Conservation (phyloP, 2,329 filamentous ascomycete species). For the Metarhizium humberi region DNA sequence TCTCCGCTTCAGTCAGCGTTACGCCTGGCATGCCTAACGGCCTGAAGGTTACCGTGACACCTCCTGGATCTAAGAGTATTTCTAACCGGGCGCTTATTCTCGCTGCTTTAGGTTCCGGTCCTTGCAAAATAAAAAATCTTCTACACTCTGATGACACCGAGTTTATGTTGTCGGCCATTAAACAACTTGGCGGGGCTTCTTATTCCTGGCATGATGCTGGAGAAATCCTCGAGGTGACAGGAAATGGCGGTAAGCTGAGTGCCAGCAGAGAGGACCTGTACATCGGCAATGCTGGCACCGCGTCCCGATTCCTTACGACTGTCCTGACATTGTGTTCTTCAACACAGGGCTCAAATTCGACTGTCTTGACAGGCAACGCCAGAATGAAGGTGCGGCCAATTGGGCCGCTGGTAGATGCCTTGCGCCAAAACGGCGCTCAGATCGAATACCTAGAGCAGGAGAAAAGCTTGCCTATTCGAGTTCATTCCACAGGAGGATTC, state of each 20-base stretch:
- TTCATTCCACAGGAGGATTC: conserved; percentile 75
- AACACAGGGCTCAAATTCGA: conserved; percentile 49
- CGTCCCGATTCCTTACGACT: conserved; percentile 88
- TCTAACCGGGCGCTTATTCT: conserved; percentile 94
- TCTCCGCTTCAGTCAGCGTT: conserved; percentile 71
- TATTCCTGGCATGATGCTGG: conserved; percentile 94
- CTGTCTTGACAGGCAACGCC: conserved; percentile 82
- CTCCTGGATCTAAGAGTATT: conserved; percentile 94
- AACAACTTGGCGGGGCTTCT: conserved; percentile 71
- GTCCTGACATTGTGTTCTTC: conserved; percentile 77
- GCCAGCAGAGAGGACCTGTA: conserved; percentile 74
- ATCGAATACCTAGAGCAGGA: conserved; percentile 80
- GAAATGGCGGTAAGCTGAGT: conserved; percentile 76
- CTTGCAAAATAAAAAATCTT: conserved; percentile 82
- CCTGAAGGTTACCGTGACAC: conserved; percentile 66
- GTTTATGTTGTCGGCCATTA: conserved; percentile 91
- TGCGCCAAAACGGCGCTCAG: conserved; percentile 76
- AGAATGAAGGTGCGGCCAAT: conserved; percentile 96
- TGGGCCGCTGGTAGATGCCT: conserved; percentile 82
- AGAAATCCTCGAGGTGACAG: conserved; percentile 80
- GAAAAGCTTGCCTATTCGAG: conserved; percentile 73
- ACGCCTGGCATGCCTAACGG: conserved; percentile 58
- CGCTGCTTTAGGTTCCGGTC: conserved; percentile 78
- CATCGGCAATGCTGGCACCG: conserved; percentile 92
- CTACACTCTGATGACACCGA: conserved; percentile 96